phyloP scores from a whole-genome alignment of 495 filamentous ascomycete species.

The Recurvomyces mirabilis region DNA sequence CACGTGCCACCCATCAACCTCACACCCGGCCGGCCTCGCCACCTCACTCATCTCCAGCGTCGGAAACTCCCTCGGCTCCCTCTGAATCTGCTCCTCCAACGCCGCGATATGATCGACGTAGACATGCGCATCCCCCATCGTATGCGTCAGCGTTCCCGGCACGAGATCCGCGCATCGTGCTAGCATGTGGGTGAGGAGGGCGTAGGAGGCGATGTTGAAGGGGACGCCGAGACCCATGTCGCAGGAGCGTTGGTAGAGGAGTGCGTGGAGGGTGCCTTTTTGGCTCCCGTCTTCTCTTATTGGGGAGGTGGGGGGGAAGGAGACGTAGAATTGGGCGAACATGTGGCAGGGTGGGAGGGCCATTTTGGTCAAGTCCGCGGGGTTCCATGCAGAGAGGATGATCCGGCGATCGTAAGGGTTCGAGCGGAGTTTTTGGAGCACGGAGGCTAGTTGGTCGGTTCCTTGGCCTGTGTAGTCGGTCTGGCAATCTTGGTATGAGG shows the following conservation, averaged over 20 bases:
- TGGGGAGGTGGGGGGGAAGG: conserved; percentile 36
- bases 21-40: conserved; percentile 39
- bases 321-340: conserved; percentile 98
- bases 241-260: conserved; percentile 86
- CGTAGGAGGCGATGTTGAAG: conserved; percentile 94
- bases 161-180: conserved; percentile 74
- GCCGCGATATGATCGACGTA: conserved; percentile 91
- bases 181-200: conserved; percentile 84
- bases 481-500: conserved; percentile 65
- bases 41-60: conserved; percentile 48
- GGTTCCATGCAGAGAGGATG: conserved; percentile 89
- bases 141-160: conserved; percentile 75
- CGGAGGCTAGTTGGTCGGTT: conserved; percentile 80
- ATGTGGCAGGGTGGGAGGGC: conserved; percentile 95
- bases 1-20: conserved; percentile 71
- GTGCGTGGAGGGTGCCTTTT: conserved; percentile 63
- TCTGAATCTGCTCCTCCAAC: conserved; percentile 61
- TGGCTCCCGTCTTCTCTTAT: conserved; percentile 15
- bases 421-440: conserved; percentile 67
- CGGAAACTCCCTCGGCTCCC: conserved; percentile 76
- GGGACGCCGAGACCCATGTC: conserved; percentile 97
- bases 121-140: conserved; percentile 93
- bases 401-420: conserved; percentile 82
- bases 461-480: conserved; percentile 82
- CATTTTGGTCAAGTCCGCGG: conserved; percentile 75